phyloP scores from a whole-genome alignment of 805 yeast species.

The Starmerella apicola region DNA sequence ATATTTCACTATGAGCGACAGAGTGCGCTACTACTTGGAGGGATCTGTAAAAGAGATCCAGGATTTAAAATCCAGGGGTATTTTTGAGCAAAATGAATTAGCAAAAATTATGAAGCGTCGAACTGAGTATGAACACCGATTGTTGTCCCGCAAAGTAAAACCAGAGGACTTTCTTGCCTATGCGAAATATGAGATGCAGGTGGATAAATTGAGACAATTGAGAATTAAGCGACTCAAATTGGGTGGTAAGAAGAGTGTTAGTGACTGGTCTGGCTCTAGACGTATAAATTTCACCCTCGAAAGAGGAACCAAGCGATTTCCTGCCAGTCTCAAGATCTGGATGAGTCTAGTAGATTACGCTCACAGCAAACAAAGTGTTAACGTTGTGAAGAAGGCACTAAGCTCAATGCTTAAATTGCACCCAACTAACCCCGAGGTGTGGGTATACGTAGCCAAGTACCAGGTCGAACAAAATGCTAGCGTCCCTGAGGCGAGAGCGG shows the following conservation, averaged over 20 bases:
- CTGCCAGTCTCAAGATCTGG: conserved; percentile 72
- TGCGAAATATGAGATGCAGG: conserved; percentile 63
- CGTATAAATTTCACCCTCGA: conserved; percentile 73
- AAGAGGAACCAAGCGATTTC: conserved; percentile 68
- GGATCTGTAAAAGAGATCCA: conserved; percentile 83
- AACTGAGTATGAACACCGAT: conserved; percentile 89
- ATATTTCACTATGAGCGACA: conserved; percentile 35
- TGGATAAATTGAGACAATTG: conserved; percentile 66
- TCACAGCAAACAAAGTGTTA: conserved; percentile 24
- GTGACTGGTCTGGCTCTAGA: conserved; percentile 79
- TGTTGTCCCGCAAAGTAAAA: conserved; percentile 70
- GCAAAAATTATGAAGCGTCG: conserved; percentile 78
- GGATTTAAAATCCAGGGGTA: conserved; percentile 67
- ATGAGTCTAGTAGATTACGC: conserved; percentile 52
- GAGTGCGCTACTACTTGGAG: conserved; percentile 45
- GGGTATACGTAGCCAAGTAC: conserved; percentile 91
- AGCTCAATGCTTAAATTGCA: conserved; percentile 70
- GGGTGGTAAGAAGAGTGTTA: conserved; percentile 30
- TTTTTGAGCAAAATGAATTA: conserved; percentile 74
- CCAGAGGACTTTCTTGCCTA: conserved; percentile 68
- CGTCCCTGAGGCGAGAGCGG: conserved; percentile 74
- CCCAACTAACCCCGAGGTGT: conserved; percentile 79
- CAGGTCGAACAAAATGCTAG: conserved; percentile 83
- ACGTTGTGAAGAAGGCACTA: conserved; percentile 42
- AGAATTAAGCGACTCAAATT: conserved; percentile 49